Conservation (phyloP, 768 basidiomycete species). For the Amanita thiersii region DNA sequence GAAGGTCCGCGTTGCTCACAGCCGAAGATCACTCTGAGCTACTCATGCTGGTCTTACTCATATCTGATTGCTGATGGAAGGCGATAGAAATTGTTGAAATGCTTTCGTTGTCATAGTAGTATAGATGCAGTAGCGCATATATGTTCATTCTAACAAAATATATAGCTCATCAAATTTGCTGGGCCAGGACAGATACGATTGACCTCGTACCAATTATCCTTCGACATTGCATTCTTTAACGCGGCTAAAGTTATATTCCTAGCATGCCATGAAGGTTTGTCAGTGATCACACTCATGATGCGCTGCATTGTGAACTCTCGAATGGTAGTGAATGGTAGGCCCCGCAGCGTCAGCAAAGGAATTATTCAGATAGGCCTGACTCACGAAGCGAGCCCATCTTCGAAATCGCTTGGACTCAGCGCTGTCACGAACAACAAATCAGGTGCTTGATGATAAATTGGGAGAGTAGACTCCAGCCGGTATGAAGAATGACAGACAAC, state of each 20-base stretch:
- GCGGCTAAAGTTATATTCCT: too few relatives aligned
- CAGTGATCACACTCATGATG: too few relatives aligned
- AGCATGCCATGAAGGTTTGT: too few relatives aligned
- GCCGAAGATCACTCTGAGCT: slow-evolving; percentile 12
- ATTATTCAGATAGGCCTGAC: too few relatives aligned
- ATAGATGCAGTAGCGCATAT: slow-evolving; percentile 18
- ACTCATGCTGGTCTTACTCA: slow-evolving; percentile 13
- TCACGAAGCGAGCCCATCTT: background rate
- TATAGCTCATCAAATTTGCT: background rate
- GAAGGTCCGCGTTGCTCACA: slow-evolving; percentile 10
- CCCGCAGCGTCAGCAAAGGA: too few relatives aligned
- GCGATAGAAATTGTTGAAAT: slow-evolving; percentile 19
- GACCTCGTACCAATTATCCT: slow-evolving; percentile 15
- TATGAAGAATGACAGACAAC: too few relatives aligned
- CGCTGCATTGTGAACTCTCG: too few relatives aligned
- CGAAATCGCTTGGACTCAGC: slow-evolving; percentile 1
- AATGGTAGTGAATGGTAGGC: too few relatives aligned
- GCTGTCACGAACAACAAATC: slow-evolving; percentile 2
- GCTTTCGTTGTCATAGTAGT: slow-evolving; percentile 19
- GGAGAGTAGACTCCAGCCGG: too few relatives aligned
- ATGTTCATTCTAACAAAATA: slow-evolving; percentile 14
- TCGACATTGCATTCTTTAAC: slow-evolving; percentile 37
- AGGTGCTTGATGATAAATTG: too few relatives aligned
- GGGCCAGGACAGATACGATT: background rate
- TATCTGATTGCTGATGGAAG: slow-evolving; percentile 18